A percentile compares a stretch with the other conserved stretches of the same genome.
These are phyloP conservation scores for Pisolithus thermaeus DNA, from an alignment of 1,284 basidiomycete genomes.

Conservation along the genomic window DNA sequence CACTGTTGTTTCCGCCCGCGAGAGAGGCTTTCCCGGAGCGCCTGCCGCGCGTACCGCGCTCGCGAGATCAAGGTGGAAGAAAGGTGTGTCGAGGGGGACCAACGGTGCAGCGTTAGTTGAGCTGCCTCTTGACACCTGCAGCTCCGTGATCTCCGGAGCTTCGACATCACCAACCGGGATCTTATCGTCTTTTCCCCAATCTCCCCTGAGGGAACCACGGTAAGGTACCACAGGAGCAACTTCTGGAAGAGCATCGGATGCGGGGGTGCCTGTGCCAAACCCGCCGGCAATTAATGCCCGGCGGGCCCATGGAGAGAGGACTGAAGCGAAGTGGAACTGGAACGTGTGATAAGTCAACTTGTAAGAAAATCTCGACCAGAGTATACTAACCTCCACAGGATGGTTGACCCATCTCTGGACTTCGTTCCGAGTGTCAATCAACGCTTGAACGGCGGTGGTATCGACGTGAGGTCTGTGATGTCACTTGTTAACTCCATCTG, in stretches of 20 bases:
- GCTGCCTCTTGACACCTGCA: constrained; percentile 5
- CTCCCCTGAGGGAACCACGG: constrained; percentile 35
- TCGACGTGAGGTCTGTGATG: constrained; percentile 64
- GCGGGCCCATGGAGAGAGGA: constrained; percentile 92
- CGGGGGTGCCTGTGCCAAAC: constrained; percentile 62
- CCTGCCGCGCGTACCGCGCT: constrained; percentile 73
- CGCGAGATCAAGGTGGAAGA: constrained; percentile 82
- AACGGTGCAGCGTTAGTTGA: constrained; percentile 32
- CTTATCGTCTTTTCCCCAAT: constrained; percentile 12
- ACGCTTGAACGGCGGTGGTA: constrained; percentile 85
- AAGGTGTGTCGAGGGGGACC: constrained; percentile 61
- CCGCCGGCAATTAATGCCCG: constrained; percentile 85
- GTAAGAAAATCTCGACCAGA: not conserved
- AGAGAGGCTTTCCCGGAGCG: constrained; percentile 10
- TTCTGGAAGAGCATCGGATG: constrained; percentile 47
- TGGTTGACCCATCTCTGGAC: constrained; percentile 85
- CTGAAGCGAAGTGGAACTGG: constrained; percentile 83
- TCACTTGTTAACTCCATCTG: not conserved
- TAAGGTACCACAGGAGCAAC: constrained; percentile 71
- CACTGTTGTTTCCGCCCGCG: constrained; percentile 6
- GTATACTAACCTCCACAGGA: constrained; percentile 61
- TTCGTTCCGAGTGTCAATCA: constrained; percentile 84
- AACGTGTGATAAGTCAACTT: constrained; percentile 4
- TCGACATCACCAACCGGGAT: constrained; percentile 30
- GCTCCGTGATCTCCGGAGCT: constrained; percentile 26